A percentile compares a stretch with the other conserved stretches of the same genome.
Evolutionary conservation across 306 rosid genomes (phyloP).

Genomic region (Urtica urens): DNA sequence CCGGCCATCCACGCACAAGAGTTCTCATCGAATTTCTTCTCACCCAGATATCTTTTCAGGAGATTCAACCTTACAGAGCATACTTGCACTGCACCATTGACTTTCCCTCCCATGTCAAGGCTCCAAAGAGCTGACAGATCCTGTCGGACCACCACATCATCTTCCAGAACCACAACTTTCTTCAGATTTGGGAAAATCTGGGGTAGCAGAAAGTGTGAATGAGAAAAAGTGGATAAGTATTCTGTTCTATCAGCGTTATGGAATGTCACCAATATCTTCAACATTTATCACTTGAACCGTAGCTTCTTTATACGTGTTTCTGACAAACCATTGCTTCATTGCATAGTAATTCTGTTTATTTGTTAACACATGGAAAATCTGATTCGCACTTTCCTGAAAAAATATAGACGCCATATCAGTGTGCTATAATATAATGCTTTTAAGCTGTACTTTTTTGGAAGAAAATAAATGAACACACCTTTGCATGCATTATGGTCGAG

Average conservation of each 20-base stretch:
- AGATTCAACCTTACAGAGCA: constrained; percentile 67
- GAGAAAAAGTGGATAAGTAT: constrained; percentile 82
- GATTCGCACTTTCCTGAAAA: constrained; percentile 63
- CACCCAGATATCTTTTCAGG: constrained; percentile 52
- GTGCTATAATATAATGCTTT: too few species aligned
- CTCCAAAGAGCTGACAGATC: constrained; percentile 84
- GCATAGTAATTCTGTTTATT: constrained; percentile 81
- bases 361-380: constrained; percentile 90
- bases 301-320: constrained; percentile 56
- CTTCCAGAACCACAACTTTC: constrained; percentile 79
- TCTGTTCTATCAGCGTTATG: constrained; percentile 49
- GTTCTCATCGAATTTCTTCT: constrained; percentile 28
- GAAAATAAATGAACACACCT: constrained; percentile 38
- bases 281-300: constrained; percentile 64
- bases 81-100: constrained; percentile 68
- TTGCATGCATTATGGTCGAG: constrained; percentile 66
- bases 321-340: constrained; percentile 82
- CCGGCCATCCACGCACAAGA: constrained; percentile 95
- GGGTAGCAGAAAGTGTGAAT: constrained; percentile 81
- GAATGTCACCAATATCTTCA: constrained; percentile 60
- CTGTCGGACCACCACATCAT: constrained; percentile 77
- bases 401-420: neutral
- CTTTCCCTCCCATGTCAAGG: constrained; percentile 68
- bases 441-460: neutral
- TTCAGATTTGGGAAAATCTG: constrained; percentile 61